Conservation (phyloP, 1,139 yeast species). For the Yamadazyma membranifaciens region DNA sequence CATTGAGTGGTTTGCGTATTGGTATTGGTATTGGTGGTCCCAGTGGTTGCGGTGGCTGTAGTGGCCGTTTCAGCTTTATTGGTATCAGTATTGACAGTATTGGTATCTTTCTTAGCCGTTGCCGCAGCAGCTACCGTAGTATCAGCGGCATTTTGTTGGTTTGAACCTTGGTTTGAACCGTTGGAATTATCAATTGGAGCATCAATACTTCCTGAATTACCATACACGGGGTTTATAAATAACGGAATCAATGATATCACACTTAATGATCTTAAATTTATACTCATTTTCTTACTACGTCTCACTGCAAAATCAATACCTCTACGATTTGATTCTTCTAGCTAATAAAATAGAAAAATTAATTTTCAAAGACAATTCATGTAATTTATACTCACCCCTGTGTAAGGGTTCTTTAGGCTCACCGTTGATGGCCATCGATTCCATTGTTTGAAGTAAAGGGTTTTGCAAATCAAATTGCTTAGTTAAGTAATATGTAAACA, state of each 20-base stretch:
- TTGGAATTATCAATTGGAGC: neutral
- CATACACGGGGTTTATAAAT: conserved; percentile 4
- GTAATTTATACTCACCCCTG: too few relatives aligned
- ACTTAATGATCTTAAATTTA: conserved; percentile 1
- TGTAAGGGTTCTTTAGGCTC: neutral
- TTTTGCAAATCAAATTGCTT: neutral
- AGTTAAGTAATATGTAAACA: neutral
- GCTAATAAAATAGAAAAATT: too few relatives aligned
- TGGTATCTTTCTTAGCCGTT: conserved; percentile 4
- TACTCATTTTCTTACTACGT: conserved; percentile 3
- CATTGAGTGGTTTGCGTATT: conserved; percentile 9
- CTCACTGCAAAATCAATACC: too few relatives aligned
- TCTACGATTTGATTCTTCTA: neutral
- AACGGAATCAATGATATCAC: conserved; percentile 2
- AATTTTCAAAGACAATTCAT: too few relatives aligned
- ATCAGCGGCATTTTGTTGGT: conserved; percentile 1
- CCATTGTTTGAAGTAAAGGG: neutral
- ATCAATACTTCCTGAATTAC: conserved; percentile 8
- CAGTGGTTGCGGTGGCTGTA: conserved; percentile 5
- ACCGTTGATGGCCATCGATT: neutral
- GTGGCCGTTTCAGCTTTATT: conserved; percentile 4
- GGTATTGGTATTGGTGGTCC: conserved; percentile 5
- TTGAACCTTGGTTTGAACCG: conserved; percentile 1
- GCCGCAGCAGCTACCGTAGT: conserved; percentile 3
- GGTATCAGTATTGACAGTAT: conserved; percentile 5